Conservation (phyloP, 2,329 filamentous ascomycete species). For the Epichloe typhina region DNA sequence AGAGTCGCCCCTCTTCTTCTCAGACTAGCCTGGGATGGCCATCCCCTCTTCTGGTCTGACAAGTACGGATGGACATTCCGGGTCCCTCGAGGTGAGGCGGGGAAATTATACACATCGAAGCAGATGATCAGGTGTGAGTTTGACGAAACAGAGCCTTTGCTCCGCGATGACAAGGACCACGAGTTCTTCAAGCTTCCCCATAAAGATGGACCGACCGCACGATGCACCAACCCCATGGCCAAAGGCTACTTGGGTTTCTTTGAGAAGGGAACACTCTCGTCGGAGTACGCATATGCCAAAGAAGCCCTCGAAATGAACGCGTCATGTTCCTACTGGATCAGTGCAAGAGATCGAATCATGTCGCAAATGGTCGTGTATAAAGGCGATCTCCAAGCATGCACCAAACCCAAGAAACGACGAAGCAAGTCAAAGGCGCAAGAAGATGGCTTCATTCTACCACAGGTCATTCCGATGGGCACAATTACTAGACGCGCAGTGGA, state of each 20-base stretch:
- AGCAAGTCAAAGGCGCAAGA: constrained; percentile 10
- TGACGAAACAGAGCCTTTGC: constrained; percentile 53
- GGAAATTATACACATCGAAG: constrained; percentile 50
- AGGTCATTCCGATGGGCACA: constrained; percentile 96
- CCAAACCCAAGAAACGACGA: constrained; percentile 3
- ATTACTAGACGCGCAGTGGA: constrained; percentile 90
- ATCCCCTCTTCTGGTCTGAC: constrained; percentile 87
- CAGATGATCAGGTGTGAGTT: constrained; percentile 67
- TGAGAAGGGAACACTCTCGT: constrained; percentile 75
- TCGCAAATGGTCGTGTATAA: constrained; percentile 93
- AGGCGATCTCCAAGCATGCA: constrained; percentile 34
- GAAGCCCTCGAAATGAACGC: constrained; percentile 97
- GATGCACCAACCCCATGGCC: constrained; percentile 78
- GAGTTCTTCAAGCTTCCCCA: constrained; percentile 90
- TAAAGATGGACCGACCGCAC: constrained; percentile 77
- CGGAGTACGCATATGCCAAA: constrained; percentile 80
- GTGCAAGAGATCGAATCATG: constrained; percentile 80
- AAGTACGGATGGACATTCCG: constrained; percentile 87
- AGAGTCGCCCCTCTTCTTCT: constrained; percentile 77
- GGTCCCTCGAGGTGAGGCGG: constrained; percentile 48
- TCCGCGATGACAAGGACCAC: constrained; percentile 53
- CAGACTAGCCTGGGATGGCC: constrained; percentile 74
- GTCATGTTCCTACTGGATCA: constrained; percentile 98
- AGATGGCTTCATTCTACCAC: constrained; percentile 75
- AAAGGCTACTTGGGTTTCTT: constrained; percentile 88